A percentile compares a stretch with the other conserved stretches of the same genome.
Evolutionary conservation across 345 rosid genomes (phyloP).

Genomic region (Physaria fendleri): DNA sequence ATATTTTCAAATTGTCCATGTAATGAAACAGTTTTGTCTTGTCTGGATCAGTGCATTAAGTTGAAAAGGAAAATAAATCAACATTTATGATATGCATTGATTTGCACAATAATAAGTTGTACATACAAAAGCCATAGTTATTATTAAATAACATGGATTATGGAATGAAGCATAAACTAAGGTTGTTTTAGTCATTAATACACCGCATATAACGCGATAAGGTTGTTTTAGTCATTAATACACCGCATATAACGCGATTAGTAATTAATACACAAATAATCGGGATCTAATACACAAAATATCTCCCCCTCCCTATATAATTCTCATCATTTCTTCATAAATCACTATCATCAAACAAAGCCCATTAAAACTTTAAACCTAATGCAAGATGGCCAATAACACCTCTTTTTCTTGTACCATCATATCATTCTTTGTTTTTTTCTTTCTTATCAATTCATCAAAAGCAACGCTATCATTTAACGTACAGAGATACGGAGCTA

Average conservation of each 20-base stretch:
- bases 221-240: neutral
- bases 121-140: neutral
- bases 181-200: neutral
- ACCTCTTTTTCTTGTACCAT: neutral
- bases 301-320: neutral
- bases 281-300: neutral
- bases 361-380: neutral
- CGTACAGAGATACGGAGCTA: slow-evolving; percentile 42
- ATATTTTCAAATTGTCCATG: neutral
- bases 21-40: neutral
- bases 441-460: slow-evolving; percentile 5
- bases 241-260: slow-evolving; percentile 23
- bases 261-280: slow-evolving; percentile 20
- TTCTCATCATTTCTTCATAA: neutral
- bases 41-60: neutral
- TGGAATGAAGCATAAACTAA: neutral
- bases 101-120: neutral
- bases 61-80: neutral
- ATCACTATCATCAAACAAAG: slow-evolving; percentile 1
- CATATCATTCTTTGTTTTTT: neutral
- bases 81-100: no score
- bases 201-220: slow-evolving; percentile 5
- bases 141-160: neutral
- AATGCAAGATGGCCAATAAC: slow-evolving; percentile 15
- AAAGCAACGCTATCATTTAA: slow-evolving; percentile 22